Conservation (phyloP, 2,329 filamentous ascomycete species). For the Calycina herbarum region DNA sequence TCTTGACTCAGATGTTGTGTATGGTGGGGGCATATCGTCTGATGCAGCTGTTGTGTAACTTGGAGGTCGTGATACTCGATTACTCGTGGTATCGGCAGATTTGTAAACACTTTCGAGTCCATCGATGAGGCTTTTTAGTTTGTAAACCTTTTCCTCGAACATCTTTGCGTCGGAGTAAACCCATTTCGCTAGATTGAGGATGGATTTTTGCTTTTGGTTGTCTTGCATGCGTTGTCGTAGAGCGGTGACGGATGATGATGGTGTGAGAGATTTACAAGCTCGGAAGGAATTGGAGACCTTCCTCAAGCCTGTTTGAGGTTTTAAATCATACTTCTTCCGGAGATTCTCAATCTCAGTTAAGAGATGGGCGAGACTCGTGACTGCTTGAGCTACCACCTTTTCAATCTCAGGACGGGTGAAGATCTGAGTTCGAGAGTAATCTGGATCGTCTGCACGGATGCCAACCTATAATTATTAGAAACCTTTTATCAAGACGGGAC, state of each 20-base stretch:
- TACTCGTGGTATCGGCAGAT: conserved; percentile 15
- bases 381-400: conserved; percentile 23
- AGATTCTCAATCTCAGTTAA: conserved; percentile 27
- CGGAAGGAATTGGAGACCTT: conserved; percentile 12
- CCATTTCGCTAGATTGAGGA: conserved; percentile 28
- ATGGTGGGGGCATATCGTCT: conserved; percentile 25
- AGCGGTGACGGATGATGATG: background rate
- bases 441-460: conserved; percentile 19
- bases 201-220: conserved; percentile 29
- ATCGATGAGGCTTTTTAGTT: conserved; percentile 28
- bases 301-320: conserved; percentile 5
- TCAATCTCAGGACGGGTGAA: conserved; percentile 23
- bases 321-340: conserved; percentile 27
- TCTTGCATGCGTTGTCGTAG: conserved; percentile 23
- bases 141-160: conserved; percentile 28
- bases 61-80: background rate
- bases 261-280: conserved; percentile 1
- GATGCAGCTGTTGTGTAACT: conserved; percentile 3
- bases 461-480: conserved; percentile 22
- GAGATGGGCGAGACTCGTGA: conserved; percentile 24
- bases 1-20: conserved; percentile 9
- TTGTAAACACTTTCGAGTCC: conserved; percentile 26
- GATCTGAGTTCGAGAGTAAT: conserved; percentile 17
- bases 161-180: conserved; percentile 25
- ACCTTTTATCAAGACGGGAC: background rate